Evolutionary conservation across 2,329 filamentous ascomycete species (phyloP), one percentile per base, ranked within the genome.

Genomic region (Exophiala bonariae): DNA sequence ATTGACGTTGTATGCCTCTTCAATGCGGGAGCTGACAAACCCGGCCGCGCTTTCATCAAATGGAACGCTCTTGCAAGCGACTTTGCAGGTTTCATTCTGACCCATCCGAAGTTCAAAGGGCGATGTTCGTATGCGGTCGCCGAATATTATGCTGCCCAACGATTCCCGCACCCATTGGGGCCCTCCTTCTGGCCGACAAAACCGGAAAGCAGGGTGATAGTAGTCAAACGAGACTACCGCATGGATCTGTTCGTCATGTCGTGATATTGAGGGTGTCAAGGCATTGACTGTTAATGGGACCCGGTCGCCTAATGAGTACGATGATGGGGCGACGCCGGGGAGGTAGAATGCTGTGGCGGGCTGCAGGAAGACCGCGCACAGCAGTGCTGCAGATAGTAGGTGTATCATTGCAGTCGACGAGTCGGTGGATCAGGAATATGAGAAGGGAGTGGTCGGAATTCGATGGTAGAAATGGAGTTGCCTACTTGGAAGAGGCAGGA

Each of bases 191-290:
- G 92, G 93, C 59, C 80, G 73, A 70, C 93, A 99, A 75, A 96
- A 96, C 63, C 87, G 83, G 70, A 99, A 95, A 3, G 80, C 80
- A 4, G 84, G 81, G 61, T 93, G 83, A 67, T 99, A 99, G 76
- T 99, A 97, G 71, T 97, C 92, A 77, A 88, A 99, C 3, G 92
- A 88, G 61, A 97, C 85, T 44, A 96, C 86, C n/a, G 91, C 95
- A 66, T 90, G 89, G 32, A 97, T 77, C 59, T 89, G 85, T 19
- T 86, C 81, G 69, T 96, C 89, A 55, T 81, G 78, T 50, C 81
- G 77, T 33, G 87, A 86, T 36, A 89, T 83, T 36, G 91, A 83
- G 3, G 93, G 92, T 33, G 89, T 93, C 61, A 99, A 85, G 65
- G 85, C 85, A 73, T 99, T 99, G 68, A 99, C 93, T 63, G 88